Evolutionary conservation across 768 basidiomycete genomes (phyloP).

Genomic region (Tulasnella sp.): DNA sequence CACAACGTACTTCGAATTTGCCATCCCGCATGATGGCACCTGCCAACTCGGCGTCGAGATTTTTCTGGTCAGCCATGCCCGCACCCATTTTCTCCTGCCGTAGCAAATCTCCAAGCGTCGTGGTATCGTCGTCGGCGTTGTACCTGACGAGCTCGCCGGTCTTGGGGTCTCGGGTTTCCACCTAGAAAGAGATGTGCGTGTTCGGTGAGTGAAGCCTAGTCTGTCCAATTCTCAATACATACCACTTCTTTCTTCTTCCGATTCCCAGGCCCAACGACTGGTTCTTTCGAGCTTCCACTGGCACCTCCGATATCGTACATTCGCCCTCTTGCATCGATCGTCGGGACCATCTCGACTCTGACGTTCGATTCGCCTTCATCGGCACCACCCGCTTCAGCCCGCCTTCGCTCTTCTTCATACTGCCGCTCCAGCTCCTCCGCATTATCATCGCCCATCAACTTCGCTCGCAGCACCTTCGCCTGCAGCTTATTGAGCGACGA

Average conservation of each 20-base stretch:
- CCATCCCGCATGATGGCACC: constrained; percentile 82
- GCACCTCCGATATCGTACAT: constrained; percentile 88
- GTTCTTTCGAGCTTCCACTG: constrained; percentile 35
- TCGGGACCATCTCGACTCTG: constrained; percentile 81
- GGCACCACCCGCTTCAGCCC: constrained; percentile 42
- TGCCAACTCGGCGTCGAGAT: constrained; percentile 86
- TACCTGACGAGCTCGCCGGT: constrained; percentile 86
- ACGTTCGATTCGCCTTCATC: constrained; percentile 38
- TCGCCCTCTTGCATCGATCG: constrained; percentile 75
- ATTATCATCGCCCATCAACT: constrained; percentile 74
- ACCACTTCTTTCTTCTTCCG: constrained; percentile 75
- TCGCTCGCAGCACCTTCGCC: constrained; percentile 87
- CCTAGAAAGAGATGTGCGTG: constrained; percentile 42
- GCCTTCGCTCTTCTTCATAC: constrained; percentile 63
- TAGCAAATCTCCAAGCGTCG: constrained; percentile 80
- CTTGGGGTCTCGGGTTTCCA: constrained; percentile 85
- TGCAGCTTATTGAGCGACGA: constrained; percentile 81
- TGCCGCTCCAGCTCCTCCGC: constrained; percentile 75
- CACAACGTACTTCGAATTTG: constrained; percentile 86
- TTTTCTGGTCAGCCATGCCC: constrained; percentile 86
- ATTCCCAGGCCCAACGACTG: constrained; percentile 67
- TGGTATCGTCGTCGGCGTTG: constrained; percentile 85
- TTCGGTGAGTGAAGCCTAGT: neutral
- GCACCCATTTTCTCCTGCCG: constrained; percentile 89
- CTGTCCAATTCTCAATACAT: neutral